phyloP scores from a whole-genome alignment of 2,329 filamentous ascomycete genomes.

The Ilyonectria mors-panacis region DNA sequence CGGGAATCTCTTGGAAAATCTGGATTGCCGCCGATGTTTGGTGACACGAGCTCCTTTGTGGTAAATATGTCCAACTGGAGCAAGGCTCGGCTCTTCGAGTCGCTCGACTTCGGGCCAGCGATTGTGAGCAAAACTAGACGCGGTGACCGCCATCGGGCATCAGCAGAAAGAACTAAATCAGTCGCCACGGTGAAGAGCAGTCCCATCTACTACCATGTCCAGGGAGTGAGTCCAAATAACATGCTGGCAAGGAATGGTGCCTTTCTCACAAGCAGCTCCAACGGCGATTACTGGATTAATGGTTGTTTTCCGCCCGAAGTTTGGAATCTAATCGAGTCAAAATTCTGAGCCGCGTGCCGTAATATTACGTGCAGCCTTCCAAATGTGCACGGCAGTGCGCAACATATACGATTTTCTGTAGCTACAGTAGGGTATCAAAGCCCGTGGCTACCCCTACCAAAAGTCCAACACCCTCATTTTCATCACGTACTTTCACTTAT shows the following conservation, averaged over 20 bases:
- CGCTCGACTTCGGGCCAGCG: conserved; percentile 15
- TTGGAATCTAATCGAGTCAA: conserved; percentile 27
- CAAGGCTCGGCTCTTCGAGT: background rate
- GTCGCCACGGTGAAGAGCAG: background rate
- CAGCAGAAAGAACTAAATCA: background rate
- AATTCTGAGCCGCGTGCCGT: background rate
- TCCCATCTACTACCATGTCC: conserved; percentile 27
- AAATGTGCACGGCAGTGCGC: no score
- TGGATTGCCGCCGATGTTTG: conserved; percentile 28
- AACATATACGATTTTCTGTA: no score
- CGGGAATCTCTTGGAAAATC: background rate
- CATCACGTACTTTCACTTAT: no score
- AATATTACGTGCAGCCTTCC: no score
- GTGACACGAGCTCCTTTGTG: conserved; percentile 7
- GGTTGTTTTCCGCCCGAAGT: conserved; percentile 22
- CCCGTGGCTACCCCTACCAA: no score
- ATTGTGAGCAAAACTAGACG: background rate
- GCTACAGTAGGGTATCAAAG: no score
- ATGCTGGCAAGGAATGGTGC: conserved; percentile 20
- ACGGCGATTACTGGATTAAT: conserved; percentile 25
- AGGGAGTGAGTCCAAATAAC: conserved; percentile 21
- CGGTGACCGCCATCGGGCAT: no score
- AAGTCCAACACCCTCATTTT: no score
- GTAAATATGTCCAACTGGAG: conserved; percentile 13
- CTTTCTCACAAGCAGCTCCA: background rate